These are phyloP conservation scores for Bruguiera gymnorhiza DNA, from an alignment of 345 rosid species.

Conservation along the genomic window DNA sequence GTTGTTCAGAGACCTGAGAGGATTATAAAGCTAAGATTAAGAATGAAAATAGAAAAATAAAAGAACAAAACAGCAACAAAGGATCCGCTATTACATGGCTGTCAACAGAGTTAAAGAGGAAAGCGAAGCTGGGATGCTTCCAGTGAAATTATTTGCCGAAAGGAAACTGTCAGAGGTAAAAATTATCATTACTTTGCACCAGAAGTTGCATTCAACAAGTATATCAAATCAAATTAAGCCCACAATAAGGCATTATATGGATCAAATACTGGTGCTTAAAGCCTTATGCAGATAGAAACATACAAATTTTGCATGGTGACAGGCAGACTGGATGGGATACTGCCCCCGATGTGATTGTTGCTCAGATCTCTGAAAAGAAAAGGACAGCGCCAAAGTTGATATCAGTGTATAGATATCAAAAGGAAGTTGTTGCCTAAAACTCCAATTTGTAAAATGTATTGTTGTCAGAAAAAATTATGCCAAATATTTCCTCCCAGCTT, in stretches of 20 bases:
- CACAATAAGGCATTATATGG: neutral
- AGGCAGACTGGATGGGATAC: constrained; percentile 79
- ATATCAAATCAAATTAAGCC: neutral
- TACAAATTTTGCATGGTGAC: constrained; percentile 65
- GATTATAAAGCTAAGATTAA: constrained; percentile 9
- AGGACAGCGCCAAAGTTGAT: constrained; percentile 10
- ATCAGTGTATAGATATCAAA: neutral
- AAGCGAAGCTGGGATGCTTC: constrained; percentile 83
- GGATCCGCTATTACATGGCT: constrained; percentile 54
- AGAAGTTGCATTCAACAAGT: constrained; percentile 1
- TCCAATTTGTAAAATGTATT: neutral
- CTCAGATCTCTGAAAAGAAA: constrained; percentile 70
- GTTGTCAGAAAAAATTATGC: neutral
- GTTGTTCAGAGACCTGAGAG: constrained; percentile 73
- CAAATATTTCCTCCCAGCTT: neutral
- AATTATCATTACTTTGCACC: constrained; percentile 26
- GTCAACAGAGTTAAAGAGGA: constrained; percentile 55
- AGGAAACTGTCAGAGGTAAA: constrained; percentile 81
- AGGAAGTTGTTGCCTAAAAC: neutral
- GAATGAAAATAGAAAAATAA: neutral
- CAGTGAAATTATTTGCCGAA: constrained; percentile 78
- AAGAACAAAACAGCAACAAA: constrained; percentile 4
- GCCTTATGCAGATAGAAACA: constrained; percentile 16
- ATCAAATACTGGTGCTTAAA: neutral
- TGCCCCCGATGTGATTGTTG: constrained; percentile 89